Evolutionary conservation across 768 basidiomycete genomes (phyloP), one percentile per base, ranked within the genome.

Genomic region (Wakefieldia striispora): DNA sequence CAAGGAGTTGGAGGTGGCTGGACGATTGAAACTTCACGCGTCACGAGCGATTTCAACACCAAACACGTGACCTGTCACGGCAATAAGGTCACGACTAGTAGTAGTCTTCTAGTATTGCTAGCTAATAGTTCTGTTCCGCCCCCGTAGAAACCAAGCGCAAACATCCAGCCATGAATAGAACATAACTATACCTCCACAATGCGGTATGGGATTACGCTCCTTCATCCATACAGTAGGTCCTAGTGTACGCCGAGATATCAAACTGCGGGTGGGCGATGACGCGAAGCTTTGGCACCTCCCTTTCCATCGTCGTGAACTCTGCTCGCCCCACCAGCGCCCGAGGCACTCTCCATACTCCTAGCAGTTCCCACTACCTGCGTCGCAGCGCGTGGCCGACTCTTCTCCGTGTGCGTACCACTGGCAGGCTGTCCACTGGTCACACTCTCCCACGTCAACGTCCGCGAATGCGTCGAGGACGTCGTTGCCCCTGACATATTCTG

Each of bases 401-500:
- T 17, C 31, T 44, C 48, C 10, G 9, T 33, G 26, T 13, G 51
- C n/a, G 47, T 3, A 23, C n/a, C 41, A n/a, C n/a, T n/a, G n/a
- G n/a, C n/a, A 8, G 7, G 4, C 13, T 1, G 27, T 4, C 14
- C 23, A 17, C 21, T 14, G 2, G 39, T 40, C 35, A 10, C 24
- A 12, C 38, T 50, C 41, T 44, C 51, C 36, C 4, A 26, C 10
- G 47, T 50, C 0, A 54, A 51, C 11, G 45, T 19, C 48, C 21
- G 20, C 17, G 51, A 65, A 35, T 26, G 40, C 7, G 16, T 50
- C 17, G 61, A 62, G 43, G 8, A 20, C 19, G 34, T 40, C 12
- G 51, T 55, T 12, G 11, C 23, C 27, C 35, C 54, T 5, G 65
- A 54, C 7, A 7, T 6, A 14, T 49, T 26, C 7, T 26, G 47